Evolutionary conservation across 1,139 yeast species (phyloP).

Genomic region (Debaryomyces subglobosus): DNA sequence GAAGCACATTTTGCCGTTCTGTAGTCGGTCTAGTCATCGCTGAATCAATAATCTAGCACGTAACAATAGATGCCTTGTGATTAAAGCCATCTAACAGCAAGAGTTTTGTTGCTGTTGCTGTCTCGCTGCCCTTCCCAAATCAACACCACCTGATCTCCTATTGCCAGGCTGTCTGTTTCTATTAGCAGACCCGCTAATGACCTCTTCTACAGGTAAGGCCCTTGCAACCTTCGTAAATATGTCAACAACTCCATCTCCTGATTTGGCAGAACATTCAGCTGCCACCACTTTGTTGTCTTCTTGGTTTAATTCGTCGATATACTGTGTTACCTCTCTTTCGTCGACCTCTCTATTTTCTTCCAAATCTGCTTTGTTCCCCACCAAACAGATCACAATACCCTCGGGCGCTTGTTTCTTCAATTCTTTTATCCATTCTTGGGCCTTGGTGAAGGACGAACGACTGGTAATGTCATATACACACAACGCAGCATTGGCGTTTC

Average conservation of each 20-base stretch:
- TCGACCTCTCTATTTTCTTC: constrained; percentile 52
- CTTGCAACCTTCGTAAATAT: constrained; percentile 45
- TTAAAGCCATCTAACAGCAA: constrained; percentile 28
- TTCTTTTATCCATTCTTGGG: constrained; percentile 96
- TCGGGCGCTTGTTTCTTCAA: constrained; percentile 87
- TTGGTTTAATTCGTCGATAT: constrained; percentile 33
- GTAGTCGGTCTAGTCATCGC: too few relatives aligned
- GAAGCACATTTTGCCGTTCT: too few relatives aligned
- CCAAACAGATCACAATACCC: constrained; percentile 82
- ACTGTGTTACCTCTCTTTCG: constrained; percentile 38
- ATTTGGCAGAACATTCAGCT: constrained; percentile 52
- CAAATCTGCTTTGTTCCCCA: constrained; percentile 86
- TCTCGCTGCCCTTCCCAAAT: constrained; percentile 36
- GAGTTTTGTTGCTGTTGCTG: constrained; percentile 27
- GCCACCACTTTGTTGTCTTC: constrained; percentile 32
- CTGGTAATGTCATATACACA: constrained; percentile 41
- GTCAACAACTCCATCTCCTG: constrained; percentile 51
- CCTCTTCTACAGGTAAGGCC: constrained; percentile 50
- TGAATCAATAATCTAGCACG: not conserved
- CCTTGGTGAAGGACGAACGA: constrained; percentile 73
- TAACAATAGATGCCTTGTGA: not conserved
- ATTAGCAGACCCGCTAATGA: constrained; percentile 26
- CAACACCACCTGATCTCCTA: constrained; percentile 39
- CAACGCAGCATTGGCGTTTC: constrained; percentile 46
- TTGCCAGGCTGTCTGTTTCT: constrained; percentile 29